Base-by-base conservation (phyloP, 495 filamentous ascomycete genomes). In the Parathielavia appendiculata region DNA sequence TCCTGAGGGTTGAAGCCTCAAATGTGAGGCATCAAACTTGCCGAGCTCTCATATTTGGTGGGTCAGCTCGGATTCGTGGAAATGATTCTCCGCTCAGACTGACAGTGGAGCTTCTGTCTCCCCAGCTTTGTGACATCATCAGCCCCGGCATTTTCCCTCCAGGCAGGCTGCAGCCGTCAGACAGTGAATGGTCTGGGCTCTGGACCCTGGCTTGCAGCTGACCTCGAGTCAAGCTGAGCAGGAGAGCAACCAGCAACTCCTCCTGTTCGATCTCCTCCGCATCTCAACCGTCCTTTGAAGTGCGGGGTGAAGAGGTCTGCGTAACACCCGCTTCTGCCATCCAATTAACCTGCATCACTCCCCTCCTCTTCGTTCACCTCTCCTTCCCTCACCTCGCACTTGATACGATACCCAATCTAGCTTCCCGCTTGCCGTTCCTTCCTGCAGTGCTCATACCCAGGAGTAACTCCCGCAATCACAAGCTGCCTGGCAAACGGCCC, bases 311-410 rank as follows among this genome's bases (percentile, higher is more conserved):
- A 40, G 34, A 58, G 45, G 43, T 54, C 55, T 61, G 53, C 51
- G 63, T 64, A 16, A 46, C 57, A 49, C 51, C 56, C 40, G 51
- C 48, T 51, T 53, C 13, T n/a, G 56, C 26, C 54, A 54, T 51
- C 68, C 68, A 71, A 71, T 71, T 69, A 71, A 46, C 55, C 66
- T 52, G 40, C 59, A 53, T 52, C 32, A 46, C 59, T 68, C 59
- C 63, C 66, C 65, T 65, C 61, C 63, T 63, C 48, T 56, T 60
- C 49, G 51, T 52, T 47, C 36, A 41, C 36, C 22, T 51, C 35
- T 47, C 32, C 57, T 51, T 63, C 57, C 36, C 60, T 56, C 54
- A 23, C 41, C 26, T 22, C 6, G 17, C 47, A 17, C 48, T 52
- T 38, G 30, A 49, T 48, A 50, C 46, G 30, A 49, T 48, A 50